Conservation (phyloP, 2,329 filamentous ascomycete genomes). For the Atkinsonella texensis region DNA sequence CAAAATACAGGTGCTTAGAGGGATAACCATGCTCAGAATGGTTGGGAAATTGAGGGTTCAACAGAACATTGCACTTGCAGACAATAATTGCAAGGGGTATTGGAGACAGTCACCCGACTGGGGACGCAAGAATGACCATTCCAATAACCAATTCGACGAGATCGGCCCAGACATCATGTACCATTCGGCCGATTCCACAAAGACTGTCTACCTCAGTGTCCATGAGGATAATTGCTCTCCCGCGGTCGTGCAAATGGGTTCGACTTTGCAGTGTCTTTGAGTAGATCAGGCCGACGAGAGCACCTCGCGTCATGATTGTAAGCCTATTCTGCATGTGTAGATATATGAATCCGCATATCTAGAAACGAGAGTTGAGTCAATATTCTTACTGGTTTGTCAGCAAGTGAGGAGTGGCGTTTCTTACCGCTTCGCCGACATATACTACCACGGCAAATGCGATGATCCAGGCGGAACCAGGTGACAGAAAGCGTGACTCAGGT, state of each 20-base stretch:
- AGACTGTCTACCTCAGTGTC: constrained; percentile 28
- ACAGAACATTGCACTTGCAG: constrained; percentile 13
- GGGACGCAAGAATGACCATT: constrained; percentile 21
- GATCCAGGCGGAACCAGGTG: background rate
- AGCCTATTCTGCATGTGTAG: constrained; percentile 19
- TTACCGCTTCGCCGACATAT: background rate
- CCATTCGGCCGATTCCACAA: constrained; percentile 19
- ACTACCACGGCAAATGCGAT: background rate
- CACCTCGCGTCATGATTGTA: constrained; percentile 21
- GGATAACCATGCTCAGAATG: no score
- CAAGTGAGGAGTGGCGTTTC: background rate
- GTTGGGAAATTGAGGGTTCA: no score
- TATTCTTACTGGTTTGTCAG: background rate
- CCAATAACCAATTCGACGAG: constrained; percentile 29
- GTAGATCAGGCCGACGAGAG: constrained; percentile 25
- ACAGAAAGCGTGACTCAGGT: no score
- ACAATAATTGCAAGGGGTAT: constrained; percentile 29
- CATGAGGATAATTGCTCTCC: constrained; percentile 23
- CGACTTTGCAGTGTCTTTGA: constrained; percentile 15
- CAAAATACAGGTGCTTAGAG: no score
- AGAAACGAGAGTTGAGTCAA: background rate
- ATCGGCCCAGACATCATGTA: constrained; percentile 31
- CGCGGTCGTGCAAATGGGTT: background rate
- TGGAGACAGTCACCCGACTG: constrained; percentile 31
- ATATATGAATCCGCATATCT: constrained; percentile 12